Percentiles rank a stretch among this genome's conserved stretches.
Evolutionary conservation across 2,329 filamentous ascomycete species (phyloP).

Genomic region (Phyllosticta citrichinensis): DNA sequence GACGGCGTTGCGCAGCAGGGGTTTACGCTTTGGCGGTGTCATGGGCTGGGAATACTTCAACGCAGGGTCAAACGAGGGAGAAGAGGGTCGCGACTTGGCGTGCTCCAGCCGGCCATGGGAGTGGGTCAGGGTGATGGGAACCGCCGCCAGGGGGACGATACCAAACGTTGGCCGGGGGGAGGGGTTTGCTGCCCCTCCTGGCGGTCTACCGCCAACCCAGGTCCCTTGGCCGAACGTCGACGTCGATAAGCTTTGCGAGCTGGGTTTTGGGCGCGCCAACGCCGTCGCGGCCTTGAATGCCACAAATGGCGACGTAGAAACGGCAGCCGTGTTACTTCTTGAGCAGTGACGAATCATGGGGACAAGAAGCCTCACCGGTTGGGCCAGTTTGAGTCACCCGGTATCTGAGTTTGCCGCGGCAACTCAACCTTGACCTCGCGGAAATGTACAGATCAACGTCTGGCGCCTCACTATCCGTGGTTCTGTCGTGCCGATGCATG

Average conservation of each 20-base stretch:
- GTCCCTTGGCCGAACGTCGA: slow-evolving; percentile 33
- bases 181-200: neutral
- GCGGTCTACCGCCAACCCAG: slow-evolving; percentile 21
- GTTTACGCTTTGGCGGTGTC: slow-evolving; percentile 68
- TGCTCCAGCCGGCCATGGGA: slow-evolving; percentile 53
- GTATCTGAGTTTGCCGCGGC: neutral
- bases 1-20: slow-evolving; percentile 42
- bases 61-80: slow-evolving; percentile 33
- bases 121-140: slow-evolving; percentile 63
- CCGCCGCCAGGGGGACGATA: slow-evolving; percentile 23
- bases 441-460: too few species aligned
- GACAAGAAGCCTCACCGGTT: neutral
- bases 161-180: slow-evolving; percentile 2
- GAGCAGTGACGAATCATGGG: slow-evolving; percentile 19
- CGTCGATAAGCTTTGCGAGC: slow-evolving; percentile 32
- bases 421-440: neutral
- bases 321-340: slow-evolving; percentile 39
- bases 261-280: slow-evolving; percentile 37
- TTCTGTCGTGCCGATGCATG: too few species aligned
- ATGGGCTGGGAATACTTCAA: slow-evolving; percentile 98
- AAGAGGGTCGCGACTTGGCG: slow-evolving; percentile 46
- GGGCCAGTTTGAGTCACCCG: neutral
- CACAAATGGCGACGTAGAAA: slow-evolving; percentile 39
- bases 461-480: too few species aligned
- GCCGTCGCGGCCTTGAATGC: slow-evolving; percentile 39